Percentiles rank a stretch among this genome's conserved stretches.
Evolutionary conservation across 768 basidiomycete species (phyloP).

Genomic region (Lentinula guzmanii): DNA sequence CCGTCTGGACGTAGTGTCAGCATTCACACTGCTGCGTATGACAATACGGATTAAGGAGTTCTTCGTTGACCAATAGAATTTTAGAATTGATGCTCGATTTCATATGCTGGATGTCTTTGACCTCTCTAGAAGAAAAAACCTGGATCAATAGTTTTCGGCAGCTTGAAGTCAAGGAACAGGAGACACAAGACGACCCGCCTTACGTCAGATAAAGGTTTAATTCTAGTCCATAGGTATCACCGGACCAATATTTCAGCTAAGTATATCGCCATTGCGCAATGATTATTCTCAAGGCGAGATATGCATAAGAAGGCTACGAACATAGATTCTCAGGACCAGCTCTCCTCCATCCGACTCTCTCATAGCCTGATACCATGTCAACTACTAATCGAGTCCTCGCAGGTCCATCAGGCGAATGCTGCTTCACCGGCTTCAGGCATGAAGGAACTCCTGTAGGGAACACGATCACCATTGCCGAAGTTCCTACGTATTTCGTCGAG

Average conservation of each 20-base stretch:
- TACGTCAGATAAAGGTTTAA: no score
- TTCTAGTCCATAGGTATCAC: no score
- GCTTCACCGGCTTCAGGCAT: slow-evolving; percentile 47
- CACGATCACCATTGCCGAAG: slow-evolving; percentile 30
- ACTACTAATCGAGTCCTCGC: slow-evolving; percentile 21
- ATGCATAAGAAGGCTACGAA: not conserved
- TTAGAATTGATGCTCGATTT: no score
- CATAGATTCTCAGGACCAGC: not conserved
- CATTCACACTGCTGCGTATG: slow-evolving; percentile 93
- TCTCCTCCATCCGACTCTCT: not conserved
- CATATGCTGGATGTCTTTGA: no score
- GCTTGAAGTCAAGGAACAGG: no score
- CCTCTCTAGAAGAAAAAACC: no score
- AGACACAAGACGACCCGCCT: no score
- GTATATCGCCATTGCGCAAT: no score
- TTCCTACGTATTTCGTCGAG: slow-evolving; percentile 51
- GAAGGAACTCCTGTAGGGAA: slow-evolving; percentile 41
- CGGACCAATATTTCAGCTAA: no score
- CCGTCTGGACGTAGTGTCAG: slow-evolving; percentile 93
- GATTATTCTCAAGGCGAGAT: no score
- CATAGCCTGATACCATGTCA: not conserved
- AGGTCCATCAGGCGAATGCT: slow-evolving; percentile 43
- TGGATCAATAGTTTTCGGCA: no score
- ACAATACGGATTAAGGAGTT: slow-evolving; percentile 11
- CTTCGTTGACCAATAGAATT: not conserved